A percentile compares a stretch with the other conserved stretches of the same genome.
Conservation (phyloP, 23 red algal genomes). For the Gracilaria domingensis region DNA sequence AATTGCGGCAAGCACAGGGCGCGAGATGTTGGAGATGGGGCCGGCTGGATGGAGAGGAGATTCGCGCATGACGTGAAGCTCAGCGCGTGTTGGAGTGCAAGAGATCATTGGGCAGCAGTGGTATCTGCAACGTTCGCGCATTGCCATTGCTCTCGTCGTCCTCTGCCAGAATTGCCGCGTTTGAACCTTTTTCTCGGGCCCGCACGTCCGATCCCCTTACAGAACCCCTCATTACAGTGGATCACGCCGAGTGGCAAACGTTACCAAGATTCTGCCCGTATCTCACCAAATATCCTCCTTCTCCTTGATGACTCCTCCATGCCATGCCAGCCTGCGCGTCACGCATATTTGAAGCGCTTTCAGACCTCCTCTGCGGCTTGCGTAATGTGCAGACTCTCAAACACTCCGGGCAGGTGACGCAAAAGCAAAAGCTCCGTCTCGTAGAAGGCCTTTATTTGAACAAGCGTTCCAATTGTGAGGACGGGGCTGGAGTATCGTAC, state of each 20-base stretch:
- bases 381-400: too few species aligned
- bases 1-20: background rate
- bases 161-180: background rate
- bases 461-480: too few species aligned
- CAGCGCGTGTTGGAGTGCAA: background rate
- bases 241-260: background rate
- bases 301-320: too few species aligned
- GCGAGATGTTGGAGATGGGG: background rate
- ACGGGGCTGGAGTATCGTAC: too few species aligned
- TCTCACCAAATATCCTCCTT: too few species aligned
- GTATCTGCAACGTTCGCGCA: conserved; percentile 7
- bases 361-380: too few species aligned
- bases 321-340: too few species aligned
- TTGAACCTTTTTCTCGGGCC: background rate
- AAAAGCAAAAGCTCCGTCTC: too few species aligned
- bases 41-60: background rate
- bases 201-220: background rate
- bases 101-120: conserved; percentile 12
- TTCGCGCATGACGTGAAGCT: conserved; percentile 19
- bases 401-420: too few species aligned
- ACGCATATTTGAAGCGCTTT: too few species aligned
- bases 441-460: too few species aligned
- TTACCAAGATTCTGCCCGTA: too few species aligned
- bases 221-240: background rate
- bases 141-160: background rate